Percentiles rank a stretch among this genome's conserved stretches.
These are phyloP conservation scores for Cymbidium sinense DNA, from an alignment of 106 monocot genomes.

Conservation along the genomic window DNA sequence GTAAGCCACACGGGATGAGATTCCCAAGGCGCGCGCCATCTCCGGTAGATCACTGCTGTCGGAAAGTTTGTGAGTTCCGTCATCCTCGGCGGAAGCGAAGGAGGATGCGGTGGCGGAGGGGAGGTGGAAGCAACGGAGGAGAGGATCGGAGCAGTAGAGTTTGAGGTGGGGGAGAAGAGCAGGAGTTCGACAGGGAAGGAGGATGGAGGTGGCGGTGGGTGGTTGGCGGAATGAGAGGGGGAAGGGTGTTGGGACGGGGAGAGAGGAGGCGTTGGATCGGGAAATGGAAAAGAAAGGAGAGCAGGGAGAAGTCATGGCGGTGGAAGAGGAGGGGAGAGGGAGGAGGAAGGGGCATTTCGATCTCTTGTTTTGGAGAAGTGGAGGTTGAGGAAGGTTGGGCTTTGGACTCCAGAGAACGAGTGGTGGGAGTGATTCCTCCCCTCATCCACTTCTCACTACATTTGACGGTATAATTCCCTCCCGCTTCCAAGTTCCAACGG, in stretches of 20 bases:
- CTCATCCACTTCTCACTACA: constrained; percentile 27
- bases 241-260: neutral
- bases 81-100: constrained; percentile 34
- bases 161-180: neutral
- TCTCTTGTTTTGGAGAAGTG: neutral
- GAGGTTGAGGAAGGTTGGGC: constrained; percentile 6
- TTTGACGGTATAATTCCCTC: too few species aligned
- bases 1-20: constrained; percentile 62
- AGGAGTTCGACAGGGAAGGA: neutral
- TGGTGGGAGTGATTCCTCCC: constrained; percentile 29
- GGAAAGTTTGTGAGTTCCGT: neutral
- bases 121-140: neutral
- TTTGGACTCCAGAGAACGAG: constrained; percentile 22
- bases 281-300: constrained; percentile 35
- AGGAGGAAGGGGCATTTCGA: neutral
- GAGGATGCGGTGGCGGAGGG: constrained; percentile 41
- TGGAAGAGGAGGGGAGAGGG: neutral
- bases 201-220: neutral
- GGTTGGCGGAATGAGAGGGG: neutral
- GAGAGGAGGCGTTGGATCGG: constrained; percentile 4
- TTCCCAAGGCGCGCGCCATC: constrained; percentile 83
- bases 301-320: constrained; percentile 22
- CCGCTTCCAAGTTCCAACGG: too few species aligned
- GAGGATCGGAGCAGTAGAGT: neutral
- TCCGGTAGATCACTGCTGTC: constrained; percentile 22